Percentiles rank a stretch among this genome's conserved stretches.
Evolutionary conservation across 345 rosid species (phyloP).

Genomic region (Syzygium jambos): DNA sequence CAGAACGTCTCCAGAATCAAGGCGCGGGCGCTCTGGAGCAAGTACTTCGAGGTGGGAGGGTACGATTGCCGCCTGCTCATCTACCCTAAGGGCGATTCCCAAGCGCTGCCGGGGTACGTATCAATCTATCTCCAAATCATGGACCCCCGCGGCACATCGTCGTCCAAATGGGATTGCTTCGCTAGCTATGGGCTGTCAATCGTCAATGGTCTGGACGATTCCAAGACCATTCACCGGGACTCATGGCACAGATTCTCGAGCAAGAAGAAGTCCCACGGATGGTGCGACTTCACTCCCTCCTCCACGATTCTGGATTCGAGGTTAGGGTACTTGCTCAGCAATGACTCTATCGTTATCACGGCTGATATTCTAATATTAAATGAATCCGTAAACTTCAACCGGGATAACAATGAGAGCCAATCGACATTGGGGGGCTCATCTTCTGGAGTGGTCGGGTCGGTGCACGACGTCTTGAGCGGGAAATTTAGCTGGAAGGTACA

Average conservation of each 20-base stretch:
- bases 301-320: slow-evolving; percentile 77
- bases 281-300: slow-evolving; percentile 96
- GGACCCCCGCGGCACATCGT: slow-evolving; percentile 73
- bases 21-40: slow-evolving; percentile 91
- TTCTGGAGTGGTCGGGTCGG: slow-evolving; percentile 51
- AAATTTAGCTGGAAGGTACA: slow-evolving; percentile 97
- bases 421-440: slow-evolving; percentile 30
- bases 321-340: slow-evolving; percentile 63
- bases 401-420: slow-evolving; percentile 74
- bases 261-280: slow-evolving; percentile 98
- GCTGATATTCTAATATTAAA: slow-evolving; percentile 88
- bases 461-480: slow-evolving; percentile 81
- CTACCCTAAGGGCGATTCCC: slow-evolving; percentile 96
- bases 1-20: slow-evolving; percentile 69
- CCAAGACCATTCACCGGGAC: slow-evolving; percentile 86
- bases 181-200: slow-evolving; percentile 91
- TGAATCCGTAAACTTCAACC: slow-evolving; percentile 74
- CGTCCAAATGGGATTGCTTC: slow-evolving; percentile 92
- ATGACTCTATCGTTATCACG: slow-evolving; percentile 66
- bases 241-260: slow-evolving; percentile 97
- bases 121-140: slow-evolving; percentile 91
- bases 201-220: slow-evolving; percentile 66
- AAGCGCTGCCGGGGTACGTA: slow-evolving; percentile 90
- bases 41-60: slow-evolving; percentile 97
- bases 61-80: slow-evolving; percentile 91